Evolutionary conservation across 306 rosid species (phyloP).

Genomic region (Cucumis hystrix): DNA sequence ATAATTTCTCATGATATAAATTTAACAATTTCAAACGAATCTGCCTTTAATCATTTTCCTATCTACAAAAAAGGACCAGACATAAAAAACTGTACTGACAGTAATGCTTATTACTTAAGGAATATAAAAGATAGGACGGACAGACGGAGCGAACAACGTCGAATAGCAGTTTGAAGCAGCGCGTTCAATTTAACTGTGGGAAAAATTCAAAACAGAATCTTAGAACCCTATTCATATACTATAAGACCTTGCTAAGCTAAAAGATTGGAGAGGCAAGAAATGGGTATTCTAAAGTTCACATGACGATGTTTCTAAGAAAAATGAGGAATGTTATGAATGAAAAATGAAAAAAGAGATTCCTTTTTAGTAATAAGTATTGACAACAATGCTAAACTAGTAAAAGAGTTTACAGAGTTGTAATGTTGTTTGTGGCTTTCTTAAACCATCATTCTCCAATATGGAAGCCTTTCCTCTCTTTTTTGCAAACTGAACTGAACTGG

Average conservation of each 20-base stretch:
- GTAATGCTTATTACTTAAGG: constrained; percentile 1
- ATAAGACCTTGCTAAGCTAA: background rate
- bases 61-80: constrained; percentile 5
- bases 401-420: background rate
- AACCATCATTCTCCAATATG: constrained; percentile 2
- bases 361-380: background rate
- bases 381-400: background rate
- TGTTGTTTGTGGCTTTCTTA: background rate
- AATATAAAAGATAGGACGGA: background rate
- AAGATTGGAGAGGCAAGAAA: background rate
- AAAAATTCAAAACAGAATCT: background rate
- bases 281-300: background rate
- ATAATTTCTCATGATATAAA: background rate
- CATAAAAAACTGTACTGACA: background rate
- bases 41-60: constrained; percentile 6
- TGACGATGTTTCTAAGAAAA: background rate
- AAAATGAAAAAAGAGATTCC: background rate
- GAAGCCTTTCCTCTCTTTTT: constrained; percentile 17
- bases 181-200: background rate
- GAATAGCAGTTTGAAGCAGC: background rate
- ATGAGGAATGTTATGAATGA: background rate
- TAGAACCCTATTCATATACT: background rate
- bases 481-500: constrained; percentile 24
- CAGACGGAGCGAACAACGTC: background rate
- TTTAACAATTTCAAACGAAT: background rate